phyloP scores from a whole-genome alignment of 1,284 basidiomycete species.

The Pyrrhoderma noxium region DNA sequence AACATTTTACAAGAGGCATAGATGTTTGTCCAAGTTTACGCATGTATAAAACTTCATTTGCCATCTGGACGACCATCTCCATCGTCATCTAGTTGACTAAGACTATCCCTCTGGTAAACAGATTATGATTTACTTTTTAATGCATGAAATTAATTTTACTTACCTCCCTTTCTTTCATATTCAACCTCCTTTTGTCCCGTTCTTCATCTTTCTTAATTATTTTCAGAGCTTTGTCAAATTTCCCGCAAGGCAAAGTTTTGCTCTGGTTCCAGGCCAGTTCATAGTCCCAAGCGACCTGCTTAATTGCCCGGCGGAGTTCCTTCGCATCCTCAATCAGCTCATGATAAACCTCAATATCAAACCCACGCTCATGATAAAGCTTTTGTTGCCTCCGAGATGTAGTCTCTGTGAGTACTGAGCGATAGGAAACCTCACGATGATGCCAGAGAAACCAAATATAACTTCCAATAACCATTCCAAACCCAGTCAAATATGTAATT shows the following conservation, averaged over 20 bases:
- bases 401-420: conserved; percentile 45
- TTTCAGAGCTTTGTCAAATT: conserved; percentile 8
- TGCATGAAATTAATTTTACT: neutral
- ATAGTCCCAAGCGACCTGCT: conserved; percentile 56
- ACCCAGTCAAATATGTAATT: conserved; percentile 54
- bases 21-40: no score
- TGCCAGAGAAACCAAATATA: conserved; percentile 61
- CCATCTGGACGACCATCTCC: conserved; percentile 9
- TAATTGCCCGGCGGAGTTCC: conserved; percentile 44
- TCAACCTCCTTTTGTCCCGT: conserved; percentile 1
- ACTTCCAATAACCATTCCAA: conserved; percentile 51
- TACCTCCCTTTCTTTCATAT: conserved; percentile 9
- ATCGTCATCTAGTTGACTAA: conserved; percentile 11
- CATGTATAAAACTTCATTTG: no score
- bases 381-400: conserved; percentile 40
- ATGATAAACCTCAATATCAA: conserved; percentile 56
- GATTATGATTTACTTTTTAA: neutral
- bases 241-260: conserved; percentile 10
- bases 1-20: no score
- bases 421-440: conserved; percentile 63
- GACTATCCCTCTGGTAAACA: conserved; percentile 1
- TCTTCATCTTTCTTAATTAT: conserved; percentile 16
- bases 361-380: conserved; percentile 50
- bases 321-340: conserved; percentile 49
- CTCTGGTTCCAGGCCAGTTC: conserved; percentile 27